These are phyloP conservation scores for Apophysomyces sp. DNA, from an alignment of 371 early-diverging fungal species.

Conservation along the genomic window DNA sequence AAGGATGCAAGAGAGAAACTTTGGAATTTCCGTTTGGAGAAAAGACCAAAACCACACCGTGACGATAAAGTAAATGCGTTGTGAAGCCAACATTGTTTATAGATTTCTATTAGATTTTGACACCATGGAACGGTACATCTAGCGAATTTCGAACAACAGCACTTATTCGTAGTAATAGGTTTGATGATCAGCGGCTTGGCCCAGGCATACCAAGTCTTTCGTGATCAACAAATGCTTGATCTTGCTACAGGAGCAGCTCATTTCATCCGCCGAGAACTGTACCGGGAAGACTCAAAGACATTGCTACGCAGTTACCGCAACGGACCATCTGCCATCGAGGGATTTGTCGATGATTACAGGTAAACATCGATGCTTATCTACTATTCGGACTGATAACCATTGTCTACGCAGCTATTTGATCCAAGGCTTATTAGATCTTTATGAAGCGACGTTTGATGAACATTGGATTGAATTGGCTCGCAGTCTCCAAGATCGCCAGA, in stretches of 20 bases:
- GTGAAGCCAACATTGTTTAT: not conserved
- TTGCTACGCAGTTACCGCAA: constrained; percentile 50
- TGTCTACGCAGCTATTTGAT: constrained; percentile 29
- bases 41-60: constrained; percentile 60
- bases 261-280: constrained; percentile 50
- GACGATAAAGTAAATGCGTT: constrained; percentile 59
- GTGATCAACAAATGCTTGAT: constrained; percentile 24
- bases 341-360: constrained; percentile 66
- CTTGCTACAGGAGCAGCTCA: constrained; percentile 50
- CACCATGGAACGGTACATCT: constrained; percentile 51
- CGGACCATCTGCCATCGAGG: constrained; percentile 51
- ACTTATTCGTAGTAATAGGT: constrained; percentile 27
- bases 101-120: constrained; percentile 25
- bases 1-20: constrained; percentile 32
- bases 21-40: constrained; percentile 36
- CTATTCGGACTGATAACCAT: not conserved
- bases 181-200: constrained; percentile 60
- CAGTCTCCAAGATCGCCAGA: constrained; percentile 53
- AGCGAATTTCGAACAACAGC: not conserved
- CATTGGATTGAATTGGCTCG: constrained; percentile 62
- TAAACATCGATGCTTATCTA: constrained; percentile 18
- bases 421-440: constrained; percentile 59
- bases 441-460: constrained; percentile 53
- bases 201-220: constrained; percentile 43
- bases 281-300: constrained; percentile 23